Evolutionary conservation across 106 monocot species (phyloP).

Genomic region (Agapanthus africanus): DNA sequence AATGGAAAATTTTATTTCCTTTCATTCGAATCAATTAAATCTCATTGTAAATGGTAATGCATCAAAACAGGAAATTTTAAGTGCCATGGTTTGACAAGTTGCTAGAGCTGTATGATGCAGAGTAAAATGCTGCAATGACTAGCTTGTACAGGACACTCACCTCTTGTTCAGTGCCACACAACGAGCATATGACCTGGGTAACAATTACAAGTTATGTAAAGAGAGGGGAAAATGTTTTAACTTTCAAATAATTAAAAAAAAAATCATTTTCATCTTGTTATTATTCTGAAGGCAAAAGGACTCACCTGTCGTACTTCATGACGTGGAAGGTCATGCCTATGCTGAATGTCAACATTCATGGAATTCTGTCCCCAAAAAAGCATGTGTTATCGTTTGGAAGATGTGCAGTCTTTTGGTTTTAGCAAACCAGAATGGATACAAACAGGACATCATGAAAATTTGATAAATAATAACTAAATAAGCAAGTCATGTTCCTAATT

Average conservation of each 20-base stretch:
- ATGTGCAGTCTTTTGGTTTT: neutral
- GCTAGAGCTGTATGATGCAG: no score
- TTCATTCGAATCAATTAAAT: neutral
- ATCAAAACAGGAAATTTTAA: neutral
- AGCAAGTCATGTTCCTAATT: neutral
- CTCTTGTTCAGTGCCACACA: no score
- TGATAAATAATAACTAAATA: neutral
- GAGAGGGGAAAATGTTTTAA: neutral
- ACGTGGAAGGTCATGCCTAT: conserved; percentile 51
- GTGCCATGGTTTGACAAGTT: neutral
- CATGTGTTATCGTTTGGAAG: neutral
- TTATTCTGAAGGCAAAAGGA: neutral
- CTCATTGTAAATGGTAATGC: neutral
- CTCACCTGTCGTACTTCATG: conserved; percentile 28
- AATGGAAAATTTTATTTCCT: neutral
- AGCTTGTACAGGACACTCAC: neutral
- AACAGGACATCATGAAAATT: neutral
- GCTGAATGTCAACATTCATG: conserved; percentile 27
- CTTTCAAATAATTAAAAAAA: neutral
- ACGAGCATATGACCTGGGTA: conserved; percentile 8
- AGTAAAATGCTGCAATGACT: neutral
- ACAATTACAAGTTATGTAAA: neutral
- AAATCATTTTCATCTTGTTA: neutral
- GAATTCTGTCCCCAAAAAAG: conserved; percentile 28
- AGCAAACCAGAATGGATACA: neutral